These are phyloP conservation scores for Paecilomyces variotii DNA, from an alignment of 2,329 filamentous ascomycete species.

Conservation along the genomic window DNA sequence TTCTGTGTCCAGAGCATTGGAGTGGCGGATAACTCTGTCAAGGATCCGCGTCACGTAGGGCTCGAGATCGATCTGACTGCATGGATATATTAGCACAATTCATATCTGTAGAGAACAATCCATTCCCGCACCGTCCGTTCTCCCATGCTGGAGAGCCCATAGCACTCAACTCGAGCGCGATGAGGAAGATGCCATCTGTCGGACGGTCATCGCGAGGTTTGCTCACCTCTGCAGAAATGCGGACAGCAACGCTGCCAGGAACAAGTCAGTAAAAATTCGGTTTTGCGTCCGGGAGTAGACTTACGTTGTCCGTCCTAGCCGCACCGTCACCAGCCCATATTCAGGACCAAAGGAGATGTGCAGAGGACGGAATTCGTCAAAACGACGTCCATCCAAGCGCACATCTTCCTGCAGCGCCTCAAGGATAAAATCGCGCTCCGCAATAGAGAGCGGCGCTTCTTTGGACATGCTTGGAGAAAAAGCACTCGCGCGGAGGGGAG, in stretches of 20 bases:
- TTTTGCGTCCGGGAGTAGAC: conserved; percentile 7
- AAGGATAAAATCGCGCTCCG: conserved; percentile 78
- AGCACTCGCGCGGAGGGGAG: conserved; percentile 12
- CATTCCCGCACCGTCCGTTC: conserved; percentile 55
- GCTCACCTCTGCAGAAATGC: conserved; percentile 80
- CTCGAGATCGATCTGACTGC: conserved; percentile 71
- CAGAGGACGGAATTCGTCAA: conserved; percentile 72
- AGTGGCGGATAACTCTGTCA: conserved; percentile 89
- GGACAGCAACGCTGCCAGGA: conserved; percentile 62
- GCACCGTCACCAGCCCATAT: conserved; percentile 81
- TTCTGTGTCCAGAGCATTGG: conserved; percentile 87
- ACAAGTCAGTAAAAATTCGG: conserved; percentile 11
- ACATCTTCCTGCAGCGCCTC: conserved; percentile 73
- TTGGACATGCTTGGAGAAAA: conserved; percentile 61
- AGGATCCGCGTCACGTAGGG: conserved; percentile 78
- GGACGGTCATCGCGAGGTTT: conserved; percentile 80
- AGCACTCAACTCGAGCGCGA: conserved; percentile 80
- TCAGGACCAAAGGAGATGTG: conserved; percentile 80
- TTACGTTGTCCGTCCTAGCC: conserved; percentile 83
- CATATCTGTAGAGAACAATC: conserved; percentile 2
- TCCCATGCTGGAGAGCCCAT: conserved; percentile 91
- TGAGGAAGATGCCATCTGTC: conserved; percentile 92
- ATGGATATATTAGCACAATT: neutral
- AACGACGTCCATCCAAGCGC: conserved; percentile 72
- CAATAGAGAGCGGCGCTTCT: conserved; percentile 81